Evolutionary conservation across 2,329 filamentous ascomycete genomes (phyloP).

Genomic region (Monilinia fructicola): DNA sequence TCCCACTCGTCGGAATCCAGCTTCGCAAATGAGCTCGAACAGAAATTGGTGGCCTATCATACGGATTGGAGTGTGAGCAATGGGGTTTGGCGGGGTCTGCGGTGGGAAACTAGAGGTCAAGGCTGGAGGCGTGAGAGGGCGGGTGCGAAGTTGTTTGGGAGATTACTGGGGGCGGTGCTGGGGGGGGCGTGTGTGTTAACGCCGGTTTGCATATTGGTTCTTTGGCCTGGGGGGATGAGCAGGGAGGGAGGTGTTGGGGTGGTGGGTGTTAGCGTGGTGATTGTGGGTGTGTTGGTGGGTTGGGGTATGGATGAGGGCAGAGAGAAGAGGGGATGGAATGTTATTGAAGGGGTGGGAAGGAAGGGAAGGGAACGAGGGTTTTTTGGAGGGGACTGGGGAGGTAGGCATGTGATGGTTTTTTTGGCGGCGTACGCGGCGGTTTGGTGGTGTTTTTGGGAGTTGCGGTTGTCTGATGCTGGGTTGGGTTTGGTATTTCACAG

Average conservation of each 20-base stretch:
- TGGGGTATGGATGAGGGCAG: not conserved
- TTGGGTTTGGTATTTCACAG: too few species aligned
- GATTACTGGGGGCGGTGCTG: not conserved
- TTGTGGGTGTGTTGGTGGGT: not conserved
- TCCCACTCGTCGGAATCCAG: not conserved
- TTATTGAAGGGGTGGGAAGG: not conserved
- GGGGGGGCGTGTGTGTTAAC: not conserved
- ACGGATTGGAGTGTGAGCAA: constrained; percentile 7
- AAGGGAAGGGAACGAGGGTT: not conserved
- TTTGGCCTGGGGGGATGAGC: not conserved
- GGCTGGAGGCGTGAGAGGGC: not conserved
- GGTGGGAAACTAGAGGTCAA: not conserved
- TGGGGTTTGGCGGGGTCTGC: not conserved
- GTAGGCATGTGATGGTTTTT: not conserved
- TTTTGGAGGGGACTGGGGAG: not conserved
- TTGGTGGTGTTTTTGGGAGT: constrained; percentile 18
- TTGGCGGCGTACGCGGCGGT: constrained; percentile 18
- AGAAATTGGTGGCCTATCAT: not conserved
- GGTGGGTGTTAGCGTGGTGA: not conserved
- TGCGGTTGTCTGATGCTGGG: not conserved
- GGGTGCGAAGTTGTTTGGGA: not conserved
- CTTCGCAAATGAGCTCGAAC: not conserved
- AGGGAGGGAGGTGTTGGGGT: not conserved
- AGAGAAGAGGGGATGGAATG: not conserved
- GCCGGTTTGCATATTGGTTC: not conserved